Evolutionary conservation across 192 early-diverging fungal genomes (phyloP).

Genomic region (Podila horticola): DNA sequence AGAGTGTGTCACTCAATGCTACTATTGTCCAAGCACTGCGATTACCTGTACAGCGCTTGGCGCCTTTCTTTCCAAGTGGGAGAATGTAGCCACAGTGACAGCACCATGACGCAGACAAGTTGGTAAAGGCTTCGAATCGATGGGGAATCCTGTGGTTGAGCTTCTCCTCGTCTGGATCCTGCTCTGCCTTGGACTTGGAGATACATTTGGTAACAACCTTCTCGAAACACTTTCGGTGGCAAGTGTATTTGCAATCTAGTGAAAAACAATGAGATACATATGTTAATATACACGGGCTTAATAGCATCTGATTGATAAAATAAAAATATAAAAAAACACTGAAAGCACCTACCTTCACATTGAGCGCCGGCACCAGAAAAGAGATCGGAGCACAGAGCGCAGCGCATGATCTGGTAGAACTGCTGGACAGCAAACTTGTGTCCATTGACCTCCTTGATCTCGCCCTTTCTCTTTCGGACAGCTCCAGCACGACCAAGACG

Average conservation of each 20-base stretch:
- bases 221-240: constrained; percentile 89
- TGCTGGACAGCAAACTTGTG: constrained; percentile 93
- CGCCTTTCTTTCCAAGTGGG: constrained; percentile 77
- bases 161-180: constrained; percentile 75
- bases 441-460: constrained; percentile 88
- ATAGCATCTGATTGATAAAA: too few species aligned
- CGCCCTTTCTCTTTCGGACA: constrained; percentile 82
- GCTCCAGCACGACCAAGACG: constrained; percentile 81
- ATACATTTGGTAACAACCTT: constrained; percentile 94
- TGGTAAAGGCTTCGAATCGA: constrained; percentile 89
- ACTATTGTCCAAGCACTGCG: background rate
- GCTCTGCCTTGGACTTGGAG: constrained; percentile 69
- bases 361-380: constrained; percentile 91
- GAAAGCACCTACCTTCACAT: constrained; percentile 78
- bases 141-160: constrained; percentile 96
- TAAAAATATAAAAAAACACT: too few species aligned
- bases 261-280: background rate
- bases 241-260: constrained; percentile 91
- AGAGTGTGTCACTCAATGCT: background rate
- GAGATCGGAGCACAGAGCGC: constrained; percentile 95
- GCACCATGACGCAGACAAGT: constrained; percentile 93
- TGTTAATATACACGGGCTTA: background rate
- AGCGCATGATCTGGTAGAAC: constrained; percentile 98
- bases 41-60: constrained; percentile 64
- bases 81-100: constrained; percentile 98